These are phyloP conservation scores for Marasmius tenuissimus DNA, from an alignment of 1,284 basidiomycete genomes.

Conservation along the genomic window DNA sequence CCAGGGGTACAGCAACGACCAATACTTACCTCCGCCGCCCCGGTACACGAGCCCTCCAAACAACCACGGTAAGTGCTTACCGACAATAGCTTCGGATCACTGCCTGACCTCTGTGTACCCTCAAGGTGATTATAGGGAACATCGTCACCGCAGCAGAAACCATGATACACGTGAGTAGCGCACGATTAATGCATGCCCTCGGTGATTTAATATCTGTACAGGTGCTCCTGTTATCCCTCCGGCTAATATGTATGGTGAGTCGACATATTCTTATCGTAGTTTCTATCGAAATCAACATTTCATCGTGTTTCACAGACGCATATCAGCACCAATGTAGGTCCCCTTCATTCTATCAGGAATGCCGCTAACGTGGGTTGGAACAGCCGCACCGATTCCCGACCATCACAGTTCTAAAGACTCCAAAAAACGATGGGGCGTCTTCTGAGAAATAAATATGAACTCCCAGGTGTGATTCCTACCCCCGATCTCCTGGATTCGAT, in stretches of 20 bases:
- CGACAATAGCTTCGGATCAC: not conserved
- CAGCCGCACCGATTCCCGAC: not conserved
- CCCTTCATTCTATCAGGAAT: not conserved
- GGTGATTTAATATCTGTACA: not conserved
- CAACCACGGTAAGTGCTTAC: not conserved
- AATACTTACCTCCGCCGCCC: conserved; percentile 6
- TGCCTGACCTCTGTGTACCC: not conserved
- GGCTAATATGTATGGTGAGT: conserved; percentile 1
- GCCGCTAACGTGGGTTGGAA: not conserved
- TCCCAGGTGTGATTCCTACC: not conserved
- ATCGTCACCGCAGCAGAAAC: not conserved
- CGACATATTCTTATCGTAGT: not conserved
- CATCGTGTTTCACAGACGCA: not conserved
- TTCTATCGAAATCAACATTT: not conserved
- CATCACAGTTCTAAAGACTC: not conserved
- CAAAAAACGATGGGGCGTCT: not conserved
- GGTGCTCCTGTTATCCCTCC: not conserved
- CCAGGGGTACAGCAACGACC: not conserved
- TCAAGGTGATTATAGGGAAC: not conserved
- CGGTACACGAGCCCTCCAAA: not conserved
- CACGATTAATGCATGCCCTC: not conserved
- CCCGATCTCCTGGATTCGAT: not conserved
- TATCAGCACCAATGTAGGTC: not conserved
- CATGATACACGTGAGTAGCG: conserved; percentile 3
- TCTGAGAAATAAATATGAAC: not conserved